Evolutionary conservation across 2,329 filamentous ascomycete species (phyloP).

Genomic region (Periglandula ipomoeae): DNA sequence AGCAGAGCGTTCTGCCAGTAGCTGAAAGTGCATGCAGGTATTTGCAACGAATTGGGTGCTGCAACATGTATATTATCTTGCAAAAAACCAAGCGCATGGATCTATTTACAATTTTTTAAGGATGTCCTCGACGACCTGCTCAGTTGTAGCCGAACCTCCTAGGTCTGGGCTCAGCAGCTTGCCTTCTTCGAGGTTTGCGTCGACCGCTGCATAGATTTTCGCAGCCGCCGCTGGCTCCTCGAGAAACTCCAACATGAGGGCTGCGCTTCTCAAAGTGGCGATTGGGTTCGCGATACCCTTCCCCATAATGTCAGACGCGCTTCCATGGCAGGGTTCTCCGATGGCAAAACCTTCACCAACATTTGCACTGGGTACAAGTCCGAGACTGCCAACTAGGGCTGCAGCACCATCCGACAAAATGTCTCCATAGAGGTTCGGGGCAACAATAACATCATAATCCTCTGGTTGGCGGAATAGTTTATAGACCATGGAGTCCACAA

Average conservation of each 20-base stretch:
- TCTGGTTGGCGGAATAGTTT: constrained; percentile 96
- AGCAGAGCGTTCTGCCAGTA: no score
- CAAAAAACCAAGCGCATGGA: background rate
- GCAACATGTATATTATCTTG: background rate
- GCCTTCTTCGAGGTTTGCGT: constrained; percentile 79
- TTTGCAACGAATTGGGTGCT: no score
- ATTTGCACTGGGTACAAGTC: constrained; percentile 89
- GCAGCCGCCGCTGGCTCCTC: constrained; percentile 79
- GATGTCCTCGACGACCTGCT: constrained; percentile 81
- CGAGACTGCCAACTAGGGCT: constrained; percentile 82
- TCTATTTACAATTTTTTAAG: constrained; percentile 61
- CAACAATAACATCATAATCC: constrained; percentile 96
- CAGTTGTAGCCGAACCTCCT: constrained; percentile 76
- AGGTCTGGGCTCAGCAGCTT: constrained; percentile 80
- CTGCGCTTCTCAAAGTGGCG: constrained; percentile 82
- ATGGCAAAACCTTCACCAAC: constrained; percentile 92
- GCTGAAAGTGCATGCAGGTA: background rate
- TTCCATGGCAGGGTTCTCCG: constrained; percentile 95
- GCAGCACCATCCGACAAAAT: constrained; percentile 93
- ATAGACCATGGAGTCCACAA: constrained; percentile 99
- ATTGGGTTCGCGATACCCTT: constrained; percentile 92
- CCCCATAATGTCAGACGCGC: constrained; percentile 91
- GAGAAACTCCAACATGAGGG: constrained; percentile 93
- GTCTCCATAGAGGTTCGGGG: constrained; percentile 95
- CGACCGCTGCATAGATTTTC: constrained; percentile 83